Base-by-base conservation (phyloP, 2,329 filamentous ascomycete species). In the Fusarium tjaetaba region DNA sequence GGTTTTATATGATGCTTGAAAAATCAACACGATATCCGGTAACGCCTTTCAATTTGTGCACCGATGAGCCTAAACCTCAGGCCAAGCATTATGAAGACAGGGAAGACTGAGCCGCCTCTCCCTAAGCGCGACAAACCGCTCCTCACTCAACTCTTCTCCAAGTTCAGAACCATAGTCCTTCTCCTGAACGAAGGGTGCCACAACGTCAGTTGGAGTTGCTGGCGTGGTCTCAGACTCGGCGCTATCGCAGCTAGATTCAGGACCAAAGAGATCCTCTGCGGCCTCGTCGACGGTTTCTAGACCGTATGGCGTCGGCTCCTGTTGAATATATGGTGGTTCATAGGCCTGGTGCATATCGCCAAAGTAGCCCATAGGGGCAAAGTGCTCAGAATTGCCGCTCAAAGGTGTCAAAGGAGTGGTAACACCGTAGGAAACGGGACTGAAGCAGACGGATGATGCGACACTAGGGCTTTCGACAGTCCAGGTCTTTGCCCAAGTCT, bases 401-500 rank as follows among this genome's bases (percentile, higher is more conserved):
- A 84, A 61, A 1, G 70, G 75, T 15, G 80, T 78, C 8, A 69
- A 70, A 8, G 75, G 67, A 26, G 77, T 62, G 15, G 62, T 39
- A 5, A 76, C 26, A 24, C 63, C 58, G 26, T 30, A 72, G 3
- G 72, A 71, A 5, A 58, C 24, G 15, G 77, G 66, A 43, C 63
- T 74, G 60, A 74, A 72, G 38, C 52, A 60, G 32, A 59, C 65
- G 20, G 67, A 58, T 14, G 72, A 70, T 28, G 48, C 49, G 16
- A 71, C 46, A 14, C 68, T 59, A 20, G 60, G 71, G 66, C 60
- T 72, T 55, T 57, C 61, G 20, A 52, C 41, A 58, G 61, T 62
- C 57, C 51, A 56, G 34, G 61, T 77, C 42, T 81, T 79, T 36
- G 74, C 74, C 82, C 82, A 83, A 5, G 83, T 79, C 58, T 85